Conservation (phyloP, 2,329 filamentous ascomycete species). For the Xylaria sp. region DNA sequence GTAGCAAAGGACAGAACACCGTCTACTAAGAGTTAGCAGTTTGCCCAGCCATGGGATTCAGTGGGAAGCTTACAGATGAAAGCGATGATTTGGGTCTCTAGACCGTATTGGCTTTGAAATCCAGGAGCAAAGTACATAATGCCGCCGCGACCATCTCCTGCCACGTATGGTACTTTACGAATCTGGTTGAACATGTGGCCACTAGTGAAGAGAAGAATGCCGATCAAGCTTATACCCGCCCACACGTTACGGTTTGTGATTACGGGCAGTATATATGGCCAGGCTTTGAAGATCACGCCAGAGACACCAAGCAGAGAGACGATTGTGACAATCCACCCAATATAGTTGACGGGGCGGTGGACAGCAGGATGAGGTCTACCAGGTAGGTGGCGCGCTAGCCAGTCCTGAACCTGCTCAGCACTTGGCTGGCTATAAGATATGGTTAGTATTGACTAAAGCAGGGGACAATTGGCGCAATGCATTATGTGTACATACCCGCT, state of each 20-base stretch:
- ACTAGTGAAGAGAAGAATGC: constrained; percentile 89
- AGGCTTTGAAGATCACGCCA: constrained; percentile 73
- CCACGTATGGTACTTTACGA: constrained; percentile 90
- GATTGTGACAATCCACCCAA: constrained; percentile 71
- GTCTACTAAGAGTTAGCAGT: constrained; percentile 42
- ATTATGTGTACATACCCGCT: constrained; percentile 64
- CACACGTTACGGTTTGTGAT: constrained; percentile 91
- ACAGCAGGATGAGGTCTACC: constrained; percentile 78
- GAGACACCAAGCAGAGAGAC: constrained; percentile 72
- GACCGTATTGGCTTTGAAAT: constrained; percentile 90
- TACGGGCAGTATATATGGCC: constrained; percentile 79
- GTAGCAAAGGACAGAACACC: constrained; percentile 86
- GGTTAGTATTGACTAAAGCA: constrained; percentile 28
- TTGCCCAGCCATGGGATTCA: not conserved
- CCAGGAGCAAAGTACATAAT: constrained; percentile 89
- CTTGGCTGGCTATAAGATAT: constrained; percentile 63
- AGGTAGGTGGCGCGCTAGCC: constrained; percentile 81
- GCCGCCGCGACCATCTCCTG: constrained; percentile 81
- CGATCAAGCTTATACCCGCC: constrained; percentile 87
- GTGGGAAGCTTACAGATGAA: constrained; percentile 78
- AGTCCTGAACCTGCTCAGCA: constrained; percentile 79
- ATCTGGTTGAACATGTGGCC: constrained; percentile 99
- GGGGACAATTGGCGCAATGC: not conserved
- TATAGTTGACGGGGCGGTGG: constrained; percentile 85
- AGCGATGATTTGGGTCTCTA: constrained; percentile 95